Evolutionary conservation across 306 rosid species (phyloP).

Genomic region (Begonia loranthoides): DNA sequence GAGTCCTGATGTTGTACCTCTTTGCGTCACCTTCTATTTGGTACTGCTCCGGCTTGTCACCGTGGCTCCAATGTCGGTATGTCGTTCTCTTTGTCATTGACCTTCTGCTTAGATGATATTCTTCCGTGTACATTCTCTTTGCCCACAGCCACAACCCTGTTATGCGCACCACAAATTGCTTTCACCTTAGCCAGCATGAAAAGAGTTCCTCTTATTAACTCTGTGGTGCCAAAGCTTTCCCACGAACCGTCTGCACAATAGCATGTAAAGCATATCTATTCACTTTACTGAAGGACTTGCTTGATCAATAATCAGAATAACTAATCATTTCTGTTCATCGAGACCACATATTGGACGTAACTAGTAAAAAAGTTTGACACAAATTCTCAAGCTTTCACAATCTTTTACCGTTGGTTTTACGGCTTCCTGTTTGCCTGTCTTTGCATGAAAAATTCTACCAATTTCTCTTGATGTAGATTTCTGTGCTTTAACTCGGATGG

Average conservation of each 20-base stretch:
- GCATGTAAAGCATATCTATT: constrained; percentile 25
- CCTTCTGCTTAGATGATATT: constrained; percentile 18
- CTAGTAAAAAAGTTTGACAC: too few relatives aligned
- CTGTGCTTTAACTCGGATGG: constrained; percentile 12
- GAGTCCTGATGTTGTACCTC: constrained; percentile 11
- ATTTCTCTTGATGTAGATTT: constrained; percentile 19
- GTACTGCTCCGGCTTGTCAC: constrained; percentile 17
- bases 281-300: too few relatives aligned
- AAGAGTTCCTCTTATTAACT: constrained; percentile 18
- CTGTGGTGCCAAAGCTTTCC: constrained; percentile 23
- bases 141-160: constrained; percentile 9
- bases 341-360: too few relatives aligned
- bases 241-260: constrained; percentile 14
- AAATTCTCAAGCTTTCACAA: too few relatives aligned
- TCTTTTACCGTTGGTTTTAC: constrained; percentile 44
- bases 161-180: constrained; percentile 15
- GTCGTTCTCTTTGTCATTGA: constrained; percentile 28
- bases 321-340: too few relatives aligned
- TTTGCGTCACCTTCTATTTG: constrained; percentile 2
- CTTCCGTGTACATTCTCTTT: constrained; percentile 34
- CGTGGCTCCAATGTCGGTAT: constrained; percentile 12
- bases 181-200: constrained; percentile 21
- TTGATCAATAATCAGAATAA: too few relatives aligned
- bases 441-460: constrained; percentile 14
- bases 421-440: too few relatives aligned